Evolutionary conservation across 768 basidiomycete genomes (phyloP), one percentile per base, ranked within the genome.

Genomic region (Trametes sanguinea): DNA sequence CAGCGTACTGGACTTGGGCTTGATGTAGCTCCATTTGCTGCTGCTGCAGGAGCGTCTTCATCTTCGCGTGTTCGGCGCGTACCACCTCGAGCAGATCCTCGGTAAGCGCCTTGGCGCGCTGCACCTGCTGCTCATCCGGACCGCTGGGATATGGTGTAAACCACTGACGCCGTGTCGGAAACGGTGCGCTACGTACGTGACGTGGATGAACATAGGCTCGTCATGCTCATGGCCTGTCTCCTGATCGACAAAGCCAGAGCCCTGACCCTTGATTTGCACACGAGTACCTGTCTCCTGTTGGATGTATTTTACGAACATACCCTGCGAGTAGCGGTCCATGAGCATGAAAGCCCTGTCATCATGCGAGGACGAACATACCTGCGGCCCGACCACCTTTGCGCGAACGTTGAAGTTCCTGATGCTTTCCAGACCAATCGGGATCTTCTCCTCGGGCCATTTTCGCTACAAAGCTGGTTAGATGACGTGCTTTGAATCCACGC

Each of bases 391-490:
- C 17, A 98, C 94, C 75, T 99, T 99, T 27, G 96, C 96, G 58
- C 96, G 83, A 52, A 99, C 89, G 74, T 99, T 98, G 77, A 99
- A 99, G 75, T 98, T 98, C 53, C 96, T 83, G 68, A 98, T 85
- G 55, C 87, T 88, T 14, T 98, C 95, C 55, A 99, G 73, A 3
- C 87, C 89, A 43, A 99, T 92, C 0, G 87, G 88, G 8, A 98
- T 76, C 75, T 97, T 98, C 75, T 95, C 95, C 74, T 98, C 96
- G 1, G 95, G 95, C 96, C 96, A 98, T 85, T 96, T 97, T 57
- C 93, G 83, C 91, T 94, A 69, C 9, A 40, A 67, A 13, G 44
- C 70, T 37, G 60, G 71, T 68, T 17, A 29, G 4, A 33, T 47
- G 22, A 50, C 47, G 45, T 7, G 9, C 27, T 4, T 33, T 33